Conservation (phyloP, 192 early-diverging fungal genomes). For the Gryganskiella cystojenkinii region DNA sequence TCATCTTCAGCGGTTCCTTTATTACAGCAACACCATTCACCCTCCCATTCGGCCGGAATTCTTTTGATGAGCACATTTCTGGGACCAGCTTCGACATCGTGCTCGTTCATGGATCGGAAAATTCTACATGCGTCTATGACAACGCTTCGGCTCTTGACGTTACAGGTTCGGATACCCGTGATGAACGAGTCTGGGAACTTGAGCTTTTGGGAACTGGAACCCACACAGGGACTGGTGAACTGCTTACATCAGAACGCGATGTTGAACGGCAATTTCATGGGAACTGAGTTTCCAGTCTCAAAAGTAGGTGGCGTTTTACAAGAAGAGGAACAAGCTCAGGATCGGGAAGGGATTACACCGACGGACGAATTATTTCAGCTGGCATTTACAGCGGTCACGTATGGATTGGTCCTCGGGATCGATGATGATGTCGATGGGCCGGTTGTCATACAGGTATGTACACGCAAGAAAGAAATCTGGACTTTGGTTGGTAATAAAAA, state of each 20-base stretch:
- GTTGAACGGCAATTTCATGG: conserved; percentile 26
- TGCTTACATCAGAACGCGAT: conserved; percentile 29
- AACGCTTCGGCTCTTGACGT: conserved; percentile 10
- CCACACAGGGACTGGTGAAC: conserved; percentile 15
- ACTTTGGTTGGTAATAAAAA: neutral
- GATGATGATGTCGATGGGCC: no score
- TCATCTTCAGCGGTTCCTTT: conserved; percentile 6
- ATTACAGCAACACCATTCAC: no score
- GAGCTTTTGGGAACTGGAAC: conserved; percentile 35
- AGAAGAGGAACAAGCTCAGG: neutral
- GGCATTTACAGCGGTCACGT: conserved; percentile 29
- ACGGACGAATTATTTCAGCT: conserved; percentile 32
- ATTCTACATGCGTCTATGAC: conserved; percentile 21
- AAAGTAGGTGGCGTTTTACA: neutral
- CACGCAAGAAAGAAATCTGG: neutral
- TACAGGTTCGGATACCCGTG: conserved; percentile 28
- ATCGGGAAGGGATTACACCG: conserved; percentile 28
- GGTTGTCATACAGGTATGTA: neutral
- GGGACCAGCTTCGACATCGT: conserved; percentile 26
- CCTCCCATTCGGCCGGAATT: neutral
- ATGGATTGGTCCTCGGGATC: conserved; percentile 27
- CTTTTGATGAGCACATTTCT: conserved; percentile 23
- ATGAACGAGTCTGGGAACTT: neutral
- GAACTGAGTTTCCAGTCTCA: conserved; percentile 7
- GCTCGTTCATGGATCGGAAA: conserved; percentile 30